These are phyloP conservation scores for Trichaptum fuscoviolaceum DNA, from an alignment of 768 basidiomycete genomes.

Conservation along the genomic window DNA sequence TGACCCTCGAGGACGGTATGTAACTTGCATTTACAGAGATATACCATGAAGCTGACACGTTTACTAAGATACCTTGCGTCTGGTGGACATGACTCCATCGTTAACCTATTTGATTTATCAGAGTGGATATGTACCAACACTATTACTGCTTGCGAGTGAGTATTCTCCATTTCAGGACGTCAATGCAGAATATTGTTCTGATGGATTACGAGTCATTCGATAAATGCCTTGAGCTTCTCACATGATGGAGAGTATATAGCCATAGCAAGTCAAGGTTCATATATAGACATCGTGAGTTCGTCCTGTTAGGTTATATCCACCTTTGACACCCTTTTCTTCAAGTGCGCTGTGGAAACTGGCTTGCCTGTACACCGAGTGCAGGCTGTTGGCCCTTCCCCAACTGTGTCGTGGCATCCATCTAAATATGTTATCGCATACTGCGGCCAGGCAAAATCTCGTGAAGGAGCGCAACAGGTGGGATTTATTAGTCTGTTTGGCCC, in stretches of 20 bases:
- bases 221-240: conserved; percentile 73
- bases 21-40: not conserved
- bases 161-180: conserved; percentile 12
- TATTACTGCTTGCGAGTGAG: conserved; percentile 77
- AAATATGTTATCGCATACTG: conserved; percentile 80
- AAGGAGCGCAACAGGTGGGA: conserved; percentile 61
- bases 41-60: not conserved
- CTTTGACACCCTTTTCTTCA: conserved; percentile 6
- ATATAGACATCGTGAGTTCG: conserved; percentile 71
- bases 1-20: conserved; percentile 72
- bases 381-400: conserved; percentile 63
- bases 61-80: conserved; percentile 65
- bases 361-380: conserved; percentile 72
- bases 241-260: conserved; percentile 81
- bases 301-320: not conserved
- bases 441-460: conserved; percentile 63
- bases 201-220: conserved; percentile 47
- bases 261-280: conserved; percentile 63
- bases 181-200: not conserved
- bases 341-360: conserved; percentile 80
- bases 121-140: conserved; percentile 79
- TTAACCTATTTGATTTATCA: conserved; percentile 73
- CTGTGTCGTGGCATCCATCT: conserved; percentile 79
- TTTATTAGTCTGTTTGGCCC: conserved; percentile 71
- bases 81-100: conserved; percentile 77